Evolutionary conservation across 2,329 filamentous ascomycete species (phyloP).

Genomic region (Aspergillus tamarii): DNA sequence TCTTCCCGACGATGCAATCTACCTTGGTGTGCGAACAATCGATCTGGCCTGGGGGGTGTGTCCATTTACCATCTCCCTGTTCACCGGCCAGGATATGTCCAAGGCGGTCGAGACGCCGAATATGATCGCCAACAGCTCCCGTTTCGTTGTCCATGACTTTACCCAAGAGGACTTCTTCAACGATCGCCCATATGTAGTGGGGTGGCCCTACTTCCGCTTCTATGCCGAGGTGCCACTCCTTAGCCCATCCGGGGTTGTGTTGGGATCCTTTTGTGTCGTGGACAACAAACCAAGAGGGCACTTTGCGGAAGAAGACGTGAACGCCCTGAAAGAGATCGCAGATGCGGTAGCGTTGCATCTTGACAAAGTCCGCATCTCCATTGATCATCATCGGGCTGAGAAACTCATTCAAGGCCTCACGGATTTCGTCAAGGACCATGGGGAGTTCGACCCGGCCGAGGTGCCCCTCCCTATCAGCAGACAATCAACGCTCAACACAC

Average conservation of each 20-base stretch:
- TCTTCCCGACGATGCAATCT: slow-evolving; percentile 34
- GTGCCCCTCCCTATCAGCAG: slow-evolving; percentile 17
- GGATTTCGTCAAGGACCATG: slow-evolving; percentile 50
- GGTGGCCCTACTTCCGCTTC: slow-evolving; percentile 47
- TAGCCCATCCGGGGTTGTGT: slow-evolving; percentile 56
- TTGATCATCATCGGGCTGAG: slow-evolving; percentile 57
- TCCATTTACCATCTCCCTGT: slow-evolving; percentile 23
- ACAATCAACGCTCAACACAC: not conserved
- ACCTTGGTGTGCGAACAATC: slow-evolving; percentile 33
- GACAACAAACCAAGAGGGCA: slow-evolving; percentile 57
- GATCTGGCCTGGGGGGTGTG: slow-evolving; percentile 29
- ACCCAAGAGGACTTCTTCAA: slow-evolving; percentile 40
- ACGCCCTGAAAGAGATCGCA: slow-evolving; percentile 15
- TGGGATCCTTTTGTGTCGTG: slow-evolving; percentile 63
- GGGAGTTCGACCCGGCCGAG: slow-evolving; percentile 28
- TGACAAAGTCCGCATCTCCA: slow-evolving; percentile 56
- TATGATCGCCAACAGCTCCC: slow-evolving; percentile 17
- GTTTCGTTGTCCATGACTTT: slow-evolving; percentile 44
- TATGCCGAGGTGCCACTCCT: slow-evolving; percentile 64
- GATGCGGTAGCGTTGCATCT: slow-evolving; percentile 59
- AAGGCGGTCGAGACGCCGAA: slow-evolving; percentile 6
- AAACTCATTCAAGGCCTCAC: slow-evolving; percentile 59
- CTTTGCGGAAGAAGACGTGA: slow-evolving; percentile 34
- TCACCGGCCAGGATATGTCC: slow-evolving; percentile 21
- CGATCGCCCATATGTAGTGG: slow-evolving; percentile 36